Evolutionary conservation across 179 eudicot species (phyloP), one percentile per base, ranked within the genome.

Genomic region (Patellifolia procumbens): DNA sequence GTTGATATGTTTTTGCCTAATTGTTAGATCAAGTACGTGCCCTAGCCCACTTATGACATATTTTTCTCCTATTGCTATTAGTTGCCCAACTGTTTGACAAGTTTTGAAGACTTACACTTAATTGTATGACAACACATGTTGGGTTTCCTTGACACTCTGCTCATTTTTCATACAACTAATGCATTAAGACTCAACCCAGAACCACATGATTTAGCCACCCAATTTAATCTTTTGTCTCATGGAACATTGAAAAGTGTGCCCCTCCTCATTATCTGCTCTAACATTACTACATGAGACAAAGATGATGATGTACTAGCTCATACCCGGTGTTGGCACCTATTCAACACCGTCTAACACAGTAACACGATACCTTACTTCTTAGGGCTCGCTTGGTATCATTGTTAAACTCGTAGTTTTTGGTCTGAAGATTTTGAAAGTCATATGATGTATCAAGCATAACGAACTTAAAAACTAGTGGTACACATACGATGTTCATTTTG

Each of bases 231-330:
- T 0, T 66, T 20, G 5, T 3, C 17, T 31, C 37, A 16, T 32
- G 12, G 16, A 22, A 48, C 71, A 43, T 67, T 67, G 55, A 67
- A 15, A 42, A 22, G n/a, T 67, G 71, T 43, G 32, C 71, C 26
- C 8, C 1, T 8, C 15, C 32, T 67, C 53, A 67, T 43, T 2
- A 5, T 24, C 11, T 24, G 51, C 5, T 0, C 31, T 2, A 22
- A 10, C 49, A 39, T 63, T 28, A 34, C 45, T 31, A 32, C 42
- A 32, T 61, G 39, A 61, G 66, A 32, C 66, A 61, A 7, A 64
- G 19, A 34, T 37, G 46, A 28, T 34, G 10, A 0, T 42, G 13
- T 39, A 31, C 4, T 22, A 64, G 20, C 26, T n/a, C n/a, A n/a
- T n/a, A n/a, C n/a, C n/a, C n/a, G n/a, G n/a, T n/a, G n/a, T n/a